Conservation (phyloP, 1,139 yeast genomes). For the Debaryomycetaceae sp. region DNA sequence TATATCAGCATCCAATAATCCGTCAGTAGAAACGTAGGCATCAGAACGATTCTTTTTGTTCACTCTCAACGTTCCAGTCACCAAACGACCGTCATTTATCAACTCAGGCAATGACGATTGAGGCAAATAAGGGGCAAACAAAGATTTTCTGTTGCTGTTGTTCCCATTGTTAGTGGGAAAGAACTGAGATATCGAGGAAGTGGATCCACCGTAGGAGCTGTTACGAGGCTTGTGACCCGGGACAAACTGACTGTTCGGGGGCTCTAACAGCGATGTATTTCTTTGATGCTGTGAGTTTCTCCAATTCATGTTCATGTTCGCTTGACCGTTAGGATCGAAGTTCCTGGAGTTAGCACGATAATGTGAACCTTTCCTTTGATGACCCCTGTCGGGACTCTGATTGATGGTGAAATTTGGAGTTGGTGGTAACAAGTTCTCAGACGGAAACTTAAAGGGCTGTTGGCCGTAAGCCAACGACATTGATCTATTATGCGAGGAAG, state of each 20-base stretch:
- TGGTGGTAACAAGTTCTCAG: conserved; percentile 43
- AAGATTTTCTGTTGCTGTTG: conserved; percentile 63
- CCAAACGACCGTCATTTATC: conserved; percentile 85
- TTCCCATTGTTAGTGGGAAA: conserved; percentile 24
- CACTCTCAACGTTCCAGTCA: conserved; percentile 88
- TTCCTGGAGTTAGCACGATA: conserved; percentile 56
- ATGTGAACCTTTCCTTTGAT: conserved; percentile 48
- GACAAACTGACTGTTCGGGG: conserved; percentile 50
- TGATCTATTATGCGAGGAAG: conserved; percentile 30
- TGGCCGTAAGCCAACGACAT: conserved; percentile 44
- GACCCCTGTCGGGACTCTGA: conserved; percentile 41
- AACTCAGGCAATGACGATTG: conserved; percentile 89
- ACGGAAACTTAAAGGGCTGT: conserved; percentile 44
- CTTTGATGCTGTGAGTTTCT: conserved; percentile 43
- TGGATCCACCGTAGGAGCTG: conserved; percentile 62
- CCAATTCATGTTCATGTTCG: conserved; percentile 62
- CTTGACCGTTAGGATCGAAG: conserved; percentile 42
- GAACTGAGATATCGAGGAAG: conserved; percentile 54
- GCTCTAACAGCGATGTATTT: conserved; percentile 40
- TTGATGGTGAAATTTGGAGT: conserved; percentile 41
- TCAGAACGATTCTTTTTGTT: conserved; percentile 95
- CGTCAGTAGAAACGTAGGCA: conserved; percentile 96
- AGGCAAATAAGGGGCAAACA: conserved; percentile 94
- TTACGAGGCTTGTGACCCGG: conserved; percentile 80
- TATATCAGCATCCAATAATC: conserved; percentile 90